Base-by-base conservation (phyloP, 192 early-diverging fungal genomes). In the Linnemannia schmuckeri region DNA sequence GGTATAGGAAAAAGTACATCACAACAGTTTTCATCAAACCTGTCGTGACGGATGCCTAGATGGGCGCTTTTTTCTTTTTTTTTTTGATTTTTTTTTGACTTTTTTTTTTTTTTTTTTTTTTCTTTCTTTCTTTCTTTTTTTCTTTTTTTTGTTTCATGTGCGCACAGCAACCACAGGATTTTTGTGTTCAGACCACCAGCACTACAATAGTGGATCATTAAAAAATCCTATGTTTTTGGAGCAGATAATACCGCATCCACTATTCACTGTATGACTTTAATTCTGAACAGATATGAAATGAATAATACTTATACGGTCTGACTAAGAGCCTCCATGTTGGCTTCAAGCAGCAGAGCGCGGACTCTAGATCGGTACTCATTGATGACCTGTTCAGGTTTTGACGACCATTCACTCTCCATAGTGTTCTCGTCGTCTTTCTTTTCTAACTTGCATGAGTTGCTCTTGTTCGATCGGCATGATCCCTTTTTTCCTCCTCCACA, bases 1-100 rank as follows among this genome's bases (percentile, higher is more conserved):
- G 98, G 75, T 99, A 99, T 86, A 91, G 97, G 72, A 97, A 96
- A 79, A 99, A 99, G 95, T 87, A 87, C 72, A 87, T 87, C 49
- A 87, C 85, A 0, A 87, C 85, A 15, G 85, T 87, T 9, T 87
- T 81, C 44, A 87, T 87, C 49, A 87, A 87, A n/a, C 85, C 85
- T 71, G 85, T 87, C 10, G 85, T 81, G 1, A 78, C 76, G 17
- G 77, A 79, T 38, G 7, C 57, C 7, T 76, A 75, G 6, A 42
- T 24, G 18, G 40, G 12, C 22, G 15, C 7, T 24, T 42, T 72
- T 24, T 61, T 20, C 33, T 38, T 61, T 18, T 41, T 54, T 30
- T 49, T 27, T 73, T 49, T 30, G 3, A 13, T 44, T 44, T 49
- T 49, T 44, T 46, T 30, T 49, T 41, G 2, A 6, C 30, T 41